A percentile compares a stretch with the other conserved stretches of the same genome.
Evolutionary conservation across 768 basidiomycete genomes (phyloP).

Genomic region (Podaxis sp.): DNA sequence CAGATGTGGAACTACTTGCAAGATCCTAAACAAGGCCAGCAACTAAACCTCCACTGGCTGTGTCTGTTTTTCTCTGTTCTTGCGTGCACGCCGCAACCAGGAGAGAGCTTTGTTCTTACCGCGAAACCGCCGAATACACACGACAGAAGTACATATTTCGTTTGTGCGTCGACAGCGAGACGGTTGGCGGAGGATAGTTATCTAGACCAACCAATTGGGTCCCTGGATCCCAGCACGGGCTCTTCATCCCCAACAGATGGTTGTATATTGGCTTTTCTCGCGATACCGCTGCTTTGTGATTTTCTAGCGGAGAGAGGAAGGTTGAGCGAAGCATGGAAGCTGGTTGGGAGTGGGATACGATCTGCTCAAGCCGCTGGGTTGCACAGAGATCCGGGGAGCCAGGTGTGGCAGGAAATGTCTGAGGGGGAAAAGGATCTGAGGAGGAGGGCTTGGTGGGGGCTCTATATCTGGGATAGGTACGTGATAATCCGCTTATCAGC

Average conservation of each 20-base stretch:
- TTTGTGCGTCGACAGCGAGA: constrained; percentile 42
- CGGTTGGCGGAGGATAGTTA: constrained; percentile 45
- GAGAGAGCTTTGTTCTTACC: constrained; percentile 18
- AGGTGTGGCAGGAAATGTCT: constrained; percentile 40
- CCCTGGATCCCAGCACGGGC: constrained; percentile 24
- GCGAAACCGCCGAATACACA: constrained; percentile 11
- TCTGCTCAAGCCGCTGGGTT: constrained; percentile 41
- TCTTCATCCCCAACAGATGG: constrained; percentile 40
- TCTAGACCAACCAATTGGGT: constrained; percentile 31
- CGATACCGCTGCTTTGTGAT: constrained; percentile 40
- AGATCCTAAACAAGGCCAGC: constrained; percentile 25
- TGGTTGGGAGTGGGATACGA: constrained; percentile 39
- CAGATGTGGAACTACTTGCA: constrained; percentile 48
- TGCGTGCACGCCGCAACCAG: constrained; percentile 35
- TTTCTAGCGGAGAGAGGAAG: constrained; percentile 46
- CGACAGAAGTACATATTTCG: constrained; percentile 33
- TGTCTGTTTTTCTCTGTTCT: constrained; percentile 48
- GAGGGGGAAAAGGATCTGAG: constrained; percentile 40
- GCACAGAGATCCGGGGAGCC: constrained; percentile 42
- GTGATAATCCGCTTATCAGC: constrained; percentile 14
- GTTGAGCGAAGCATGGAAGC: constrained; percentile 49
- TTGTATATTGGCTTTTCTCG: constrained; percentile 44
- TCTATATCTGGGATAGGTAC: constrained; percentile 43
- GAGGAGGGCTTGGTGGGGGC: constrained; percentile 42
- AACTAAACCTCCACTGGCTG: constrained; percentile 51